Evolutionary conservation across 2,329 filamentous ascomycete genomes (phyloP), one percentile per base, ranked within the genome.

Genomic region (Aspergillus sclerotialis): DNA sequence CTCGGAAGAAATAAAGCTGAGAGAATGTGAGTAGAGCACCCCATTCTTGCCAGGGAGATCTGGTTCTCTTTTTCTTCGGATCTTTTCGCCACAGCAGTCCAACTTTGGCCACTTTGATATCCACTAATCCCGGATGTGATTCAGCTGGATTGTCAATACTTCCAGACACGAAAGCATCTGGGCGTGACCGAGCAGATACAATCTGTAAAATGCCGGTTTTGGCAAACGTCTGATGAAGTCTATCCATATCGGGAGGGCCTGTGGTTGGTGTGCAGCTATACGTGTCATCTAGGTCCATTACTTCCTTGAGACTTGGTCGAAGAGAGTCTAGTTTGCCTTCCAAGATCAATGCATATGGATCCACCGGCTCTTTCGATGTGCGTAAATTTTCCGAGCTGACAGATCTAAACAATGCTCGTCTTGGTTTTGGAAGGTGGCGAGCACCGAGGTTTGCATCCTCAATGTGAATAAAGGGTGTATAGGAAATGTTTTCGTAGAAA

Each of bases 21-120:
- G 92, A 93, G n/a, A 90, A 87, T 1, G 92, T 98, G 18, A 98
- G 73, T 38, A 98, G 84, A 15, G 88, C 92, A 33, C 92, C 92
- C 92, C 92, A 98, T 71, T 98, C 92, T 56, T 95, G 90, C 92
- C 92, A 98, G 2, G 92, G 90, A 8, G 90, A 95, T 28, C 90
- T 77, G 1, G 88, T 83, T 61, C 93, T 94, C 65, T 92, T 90
- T 64, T 90, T 94, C 65, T 94, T 95, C 1, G 75, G 68, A 44
- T 94, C 88, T 57, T 98, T 98, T 28, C 92, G 80, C 92, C 92
- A 98, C 19, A 98, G 60, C 2, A 94, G 68, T 4, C 92, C 92
- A 32, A 98, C 89, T 60, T 96, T 98, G 28, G 90, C 94, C 29
- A 96, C 84, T 49, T 94, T 94, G 55, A 98, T 94, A 60, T 96